Conservation (phyloP, 2,329 filamentous ascomycete species). For the Lasiodiplodia sp. region DNA sequence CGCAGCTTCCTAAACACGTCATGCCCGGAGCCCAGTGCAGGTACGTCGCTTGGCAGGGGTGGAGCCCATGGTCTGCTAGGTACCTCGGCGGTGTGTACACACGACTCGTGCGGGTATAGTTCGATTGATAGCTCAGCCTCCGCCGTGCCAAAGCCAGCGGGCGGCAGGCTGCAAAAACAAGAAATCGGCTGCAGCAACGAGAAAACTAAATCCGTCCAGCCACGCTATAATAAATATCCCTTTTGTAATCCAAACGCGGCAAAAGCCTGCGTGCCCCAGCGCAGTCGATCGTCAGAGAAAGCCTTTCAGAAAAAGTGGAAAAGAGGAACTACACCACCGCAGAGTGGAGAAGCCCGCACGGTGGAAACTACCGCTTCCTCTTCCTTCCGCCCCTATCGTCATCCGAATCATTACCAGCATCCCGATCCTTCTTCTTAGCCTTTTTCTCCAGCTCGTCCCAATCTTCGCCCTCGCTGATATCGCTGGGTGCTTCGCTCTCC, state of each 20-base stretch:
- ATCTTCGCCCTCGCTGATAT: constrained; percentile 75
- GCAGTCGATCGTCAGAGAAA: constrained; percentile 17
- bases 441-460: constrained; percentile 96
- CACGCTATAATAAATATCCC: constrained; percentile 10
- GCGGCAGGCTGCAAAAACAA: neutral
- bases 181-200: neutral
- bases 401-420: constrained; percentile 61
- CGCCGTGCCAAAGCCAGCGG: neutral
- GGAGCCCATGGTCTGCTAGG: constrained; percentile 10
- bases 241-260: constrained; percentile 21
- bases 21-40: constrained; percentile 24
- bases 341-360: constrained; percentile 2
- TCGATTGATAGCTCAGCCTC: constrained; percentile 20
- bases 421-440: constrained; percentile 70
- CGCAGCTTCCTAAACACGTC: constrained; percentile 24
- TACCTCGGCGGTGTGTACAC: constrained; percentile 20
- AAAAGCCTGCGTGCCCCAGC: constrained; percentile 6
- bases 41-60: constrained; percentile 25
- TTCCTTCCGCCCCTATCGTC: constrained; percentile 72
- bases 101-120: constrained; percentile 15
- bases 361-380: constrained; percentile 69
- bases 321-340: constrained; percentile 21
- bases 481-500: constrained; percentile 65
- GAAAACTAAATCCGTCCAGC: constrained; percentile 12
- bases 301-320: constrained; percentile 27